Base-by-base conservation (phyloP, 2,329 filamentous ascomycete genomes). In the Trichoderma afroharzianum region DNA sequence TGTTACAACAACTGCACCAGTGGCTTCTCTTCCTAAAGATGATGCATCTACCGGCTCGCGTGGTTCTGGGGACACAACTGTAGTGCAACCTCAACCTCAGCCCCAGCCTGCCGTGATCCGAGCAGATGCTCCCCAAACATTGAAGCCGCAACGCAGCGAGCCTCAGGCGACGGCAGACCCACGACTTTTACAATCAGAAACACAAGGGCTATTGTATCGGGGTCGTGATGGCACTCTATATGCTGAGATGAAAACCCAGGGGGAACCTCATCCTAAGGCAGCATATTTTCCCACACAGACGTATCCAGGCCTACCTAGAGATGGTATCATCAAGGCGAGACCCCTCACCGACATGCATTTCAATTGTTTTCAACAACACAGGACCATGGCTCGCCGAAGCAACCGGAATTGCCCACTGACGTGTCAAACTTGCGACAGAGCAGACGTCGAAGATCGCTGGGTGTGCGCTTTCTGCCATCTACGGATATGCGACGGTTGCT, bases 401-500 rank as follows among this genome's bases (percentile, higher is more conserved):
- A 89, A 89, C 77, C 78, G 76, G 61, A 77, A 83, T 75, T 86
- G 88, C 75, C 82, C 87, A 2, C 80, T 89, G 24, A 81, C 85
- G 12, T 90, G 88, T 77, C 85, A 88, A 77, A 82, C 84, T 4
- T 90, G 88, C 77, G 81, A 82, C 67, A 81, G 80, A 71, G 79
- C 81, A 63, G 85, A 88, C 71, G 75, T 77, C 7, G 81, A 83
- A 58, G 79, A 83, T 73, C 83, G 87, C 43, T 85, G 80, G 78
- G 81, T 80, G 24, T 88, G 87, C 76, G 78, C 79, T 15, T 86
- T 84, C 77, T 88, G 87, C 78, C 81, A 83, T 72, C 75, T 88
- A 62, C 83, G 86, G 66, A 82, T 89, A 71, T 90, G 88, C 77
- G 80, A 82, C 36, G 73, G 79, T 2, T 90, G 88, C 74, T 77